Base-by-base conservation (phyloP, 192 early-diverging fungal species). In the Backusella psychrophila region DNA sequence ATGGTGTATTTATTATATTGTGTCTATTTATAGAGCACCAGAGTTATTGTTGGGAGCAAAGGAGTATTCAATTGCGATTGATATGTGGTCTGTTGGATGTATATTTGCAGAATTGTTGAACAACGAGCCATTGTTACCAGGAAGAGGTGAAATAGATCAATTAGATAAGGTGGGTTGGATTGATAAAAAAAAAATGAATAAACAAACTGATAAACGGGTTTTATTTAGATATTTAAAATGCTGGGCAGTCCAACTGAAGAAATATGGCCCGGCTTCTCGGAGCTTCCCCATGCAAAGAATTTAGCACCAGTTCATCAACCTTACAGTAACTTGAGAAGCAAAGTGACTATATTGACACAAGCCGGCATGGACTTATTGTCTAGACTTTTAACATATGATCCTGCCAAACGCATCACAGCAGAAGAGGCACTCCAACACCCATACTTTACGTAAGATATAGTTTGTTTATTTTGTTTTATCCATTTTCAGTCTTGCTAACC, bases 81-180 rank as follows among this genome's bases (percentile, higher is more conserved):
- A 96, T 73, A 94, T 96, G 82, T 96, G 95, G 94, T 92, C 92
- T 12, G 89, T 97, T 34, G 98, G 98, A 4, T 99, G 98, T 78
- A 99, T 99, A 33, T 97, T 99, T 89, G 98, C 89, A 19, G 98
- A 99, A 80, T 79, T 99, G 52, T 85, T 96, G 14, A 91, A 93
- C 68, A 93, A 93, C 46, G 88, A 93, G 75, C 96, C 98, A 15
- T 76, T 98, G 42, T 77, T 96, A 17, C 91, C 90, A 44, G 98
- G 95, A 66, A 79, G 84, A 67, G 92, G 91, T 59, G 96, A 94
- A 74, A 90, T 94, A 65, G 93, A 92, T 76, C 94, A 96, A 83
- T 76, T 95, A 11, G 85, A 87, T 44, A 88, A 90, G 79, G 90
- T 92, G 78, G 11, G 21, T 11, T 35, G 56, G 9, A 29, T 11